Conservation (phyloP, 257 asterid genomes). For the Marsdenia floribunda region DNA sequence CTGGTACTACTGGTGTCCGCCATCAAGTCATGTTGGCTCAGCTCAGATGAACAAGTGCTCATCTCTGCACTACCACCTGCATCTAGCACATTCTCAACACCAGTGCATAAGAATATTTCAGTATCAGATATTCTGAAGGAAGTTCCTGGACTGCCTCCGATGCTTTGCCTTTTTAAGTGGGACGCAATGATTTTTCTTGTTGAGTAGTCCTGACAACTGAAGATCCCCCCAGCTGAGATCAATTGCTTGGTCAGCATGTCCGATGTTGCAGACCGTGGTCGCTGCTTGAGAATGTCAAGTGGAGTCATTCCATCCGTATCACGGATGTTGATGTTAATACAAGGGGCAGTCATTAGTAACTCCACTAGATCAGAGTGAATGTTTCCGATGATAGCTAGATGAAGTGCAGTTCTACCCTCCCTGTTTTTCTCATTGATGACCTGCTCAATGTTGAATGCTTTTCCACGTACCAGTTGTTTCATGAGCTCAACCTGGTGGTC, state of each 20-base stretch:
- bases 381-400: conserved; percentile 68
- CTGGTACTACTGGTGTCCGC: conserved; percentile 21
- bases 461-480: conserved; percentile 50
- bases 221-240: conserved; percentile 80
- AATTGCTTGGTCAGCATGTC: conserved; percentile 60
- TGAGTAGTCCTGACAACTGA: conserved; percentile 56
- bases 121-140: conserved; percentile 74
- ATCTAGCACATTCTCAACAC: conserved; percentile 52
- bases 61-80: conserved; percentile 29
- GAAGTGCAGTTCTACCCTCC: conserved; percentile 74
- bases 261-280: conserved; percentile 62
- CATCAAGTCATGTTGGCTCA: conserved; percentile 23
- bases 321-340: conserved; percentile 60
- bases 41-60: conserved; percentile 42
- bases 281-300: conserved; percentile 64
- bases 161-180: conserved; percentile 60
- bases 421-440: conserved; percentile 50
- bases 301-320: conserved; percentile 72
- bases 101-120: conserved; percentile 65
- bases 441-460: conserved; percentile 40
- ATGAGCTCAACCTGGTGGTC: conserved; percentile 71
- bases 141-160: conserved; percentile 81
- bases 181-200: conserved; percentile 71
- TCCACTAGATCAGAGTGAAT: conserved; percentile 75
- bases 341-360: conserved; percentile 56